A percentile compares a stretch with the other conserved stretches of the same genome.
Conservation (phyloP, 805 yeast species). For the Metschnikowia matae region DNA sequence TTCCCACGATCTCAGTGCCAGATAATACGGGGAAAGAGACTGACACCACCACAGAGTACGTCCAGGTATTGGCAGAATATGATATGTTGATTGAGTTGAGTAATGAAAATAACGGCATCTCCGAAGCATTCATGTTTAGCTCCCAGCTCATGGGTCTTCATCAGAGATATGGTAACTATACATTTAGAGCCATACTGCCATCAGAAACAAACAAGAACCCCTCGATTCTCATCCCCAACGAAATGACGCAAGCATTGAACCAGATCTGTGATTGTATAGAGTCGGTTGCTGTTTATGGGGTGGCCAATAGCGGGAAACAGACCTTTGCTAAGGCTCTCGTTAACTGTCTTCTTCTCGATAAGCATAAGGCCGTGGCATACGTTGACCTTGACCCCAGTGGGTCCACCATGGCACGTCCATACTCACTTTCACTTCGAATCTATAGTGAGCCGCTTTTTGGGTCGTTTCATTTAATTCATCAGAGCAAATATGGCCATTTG, state of each 20-base stretch:
- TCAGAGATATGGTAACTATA: slow-evolving; percentile 4
- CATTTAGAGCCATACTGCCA: slow-evolving; percentile 10
- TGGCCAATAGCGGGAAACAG: slow-evolving; percentile 81
- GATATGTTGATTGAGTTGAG: slow-evolving; percentile 40
- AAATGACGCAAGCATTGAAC: slow-evolving; percentile 5
- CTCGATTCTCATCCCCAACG: slow-evolving; percentile 6
- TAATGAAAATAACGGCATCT: slow-evolving; percentile 42
- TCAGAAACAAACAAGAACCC: neutral
- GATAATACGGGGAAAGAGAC: slow-evolving; percentile 25
- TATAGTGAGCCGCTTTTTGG: slow-evolving; percentile 26
- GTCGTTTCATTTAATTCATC: slow-evolving; percentile 21
- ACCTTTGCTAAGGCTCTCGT: slow-evolving; percentile 55
- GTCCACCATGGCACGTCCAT: slow-evolving; percentile 72
- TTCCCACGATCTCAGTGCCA: slow-evolving; percentile 44
- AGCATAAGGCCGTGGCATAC: slow-evolving; percentile 37
- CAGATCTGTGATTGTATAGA: slow-evolving; percentile 15
- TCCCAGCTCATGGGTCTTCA: slow-evolving; percentile 43
- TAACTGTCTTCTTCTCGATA: slow-evolving; percentile 41
- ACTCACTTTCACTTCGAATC: slow-evolving; percentile 55
- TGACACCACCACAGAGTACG: slow-evolving; percentile 15
- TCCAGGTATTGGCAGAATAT: slow-evolving; percentile 30
- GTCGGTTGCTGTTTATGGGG: slow-evolving; percentile 48
- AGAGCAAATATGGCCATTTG: slow-evolving; percentile 8
- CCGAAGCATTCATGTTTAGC: slow-evolving; percentile 38
- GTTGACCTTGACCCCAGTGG: slow-evolving; percentile 90